Conservation (phyloP, 345 rosid genomes). For the Ailanthus altissimus region DNA sequence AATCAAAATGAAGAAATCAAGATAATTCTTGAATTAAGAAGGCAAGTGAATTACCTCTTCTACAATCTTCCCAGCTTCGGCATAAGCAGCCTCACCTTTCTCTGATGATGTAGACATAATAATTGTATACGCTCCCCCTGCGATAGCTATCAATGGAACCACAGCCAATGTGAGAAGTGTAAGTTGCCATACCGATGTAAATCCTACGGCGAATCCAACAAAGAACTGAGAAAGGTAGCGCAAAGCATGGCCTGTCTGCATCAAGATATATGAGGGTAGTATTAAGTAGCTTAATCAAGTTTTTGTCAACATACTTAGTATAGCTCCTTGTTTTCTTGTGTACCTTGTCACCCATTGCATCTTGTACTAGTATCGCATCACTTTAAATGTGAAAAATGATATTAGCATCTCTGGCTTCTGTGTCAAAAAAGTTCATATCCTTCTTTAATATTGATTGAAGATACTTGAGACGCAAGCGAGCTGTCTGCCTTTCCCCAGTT, state of each 20-base stretch:
- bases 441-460: constrained; percentile 60
- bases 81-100: constrained; percentile 81
- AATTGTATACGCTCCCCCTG: constrained; percentile 73
- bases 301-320: not conserved
- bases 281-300: constrained; percentile 7
- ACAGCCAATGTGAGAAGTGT: constrained; percentile 83
- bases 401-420: constrained; percentile 69
- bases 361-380: constrained; percentile 85
- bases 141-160: constrained; percentile 76
- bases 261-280: constrained; percentile 19
- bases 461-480: constrained; percentile 63
- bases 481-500: constrained; percentile 87
- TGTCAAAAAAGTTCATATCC: constrained; percentile 73
- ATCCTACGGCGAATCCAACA: constrained; percentile 66
- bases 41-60: constrained; percentile 57
- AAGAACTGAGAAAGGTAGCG: constrained; percentile 70
- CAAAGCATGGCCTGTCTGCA: constrained; percentile 75
- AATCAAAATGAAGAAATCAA: not conserved
- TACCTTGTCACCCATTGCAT: constrained; percentile 92
- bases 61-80: constrained; percentile 76
- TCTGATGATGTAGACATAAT: constrained; percentile 71
- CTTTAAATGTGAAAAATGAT: constrained; percentile 69
- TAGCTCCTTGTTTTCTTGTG: not conserved
- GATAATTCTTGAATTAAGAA: not conserved
- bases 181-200: constrained; percentile 75